Percentiles rank a stretch among this genome's conserved stretches.
phyloP scores from a whole-genome alignment of 2,329 filamentous ascomycete species.

The Trichoderma sp. region DNA sequence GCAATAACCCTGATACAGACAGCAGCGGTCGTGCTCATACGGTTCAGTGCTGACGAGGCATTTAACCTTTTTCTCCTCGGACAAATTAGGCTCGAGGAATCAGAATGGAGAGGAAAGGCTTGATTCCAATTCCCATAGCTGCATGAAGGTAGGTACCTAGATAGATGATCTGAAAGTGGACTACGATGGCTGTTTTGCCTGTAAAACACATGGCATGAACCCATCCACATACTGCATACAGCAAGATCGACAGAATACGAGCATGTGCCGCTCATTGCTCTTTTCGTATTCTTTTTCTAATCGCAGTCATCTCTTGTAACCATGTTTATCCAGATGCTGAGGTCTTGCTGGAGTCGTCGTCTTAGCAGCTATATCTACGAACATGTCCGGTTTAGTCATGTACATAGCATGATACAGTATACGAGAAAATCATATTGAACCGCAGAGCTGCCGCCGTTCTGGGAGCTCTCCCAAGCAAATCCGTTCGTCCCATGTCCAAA shows the following conservation, averaged over 20 bases:
- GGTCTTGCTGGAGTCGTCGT: not conserved
- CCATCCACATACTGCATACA: not conserved
- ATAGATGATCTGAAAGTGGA: not conserved
- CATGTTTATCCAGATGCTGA: not conserved
- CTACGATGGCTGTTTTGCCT: not conserved
- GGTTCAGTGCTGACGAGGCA: slow-evolving; percentile 16
- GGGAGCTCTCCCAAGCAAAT: not conserved
- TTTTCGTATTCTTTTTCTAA: not conserved
- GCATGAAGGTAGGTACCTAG: not conserved
- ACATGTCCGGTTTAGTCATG: not conserved
- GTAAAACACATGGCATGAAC: not conserved
- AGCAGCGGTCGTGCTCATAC: not conserved
- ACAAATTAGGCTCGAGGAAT: slow-evolving; percentile 1
- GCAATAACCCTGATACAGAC: slow-evolving; percentile 3
- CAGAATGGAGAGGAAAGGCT: not conserved
- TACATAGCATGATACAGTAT: too few species aligned
- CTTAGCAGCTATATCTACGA: not conserved
- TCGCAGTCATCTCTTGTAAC: not conserved
- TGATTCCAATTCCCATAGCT: not conserved
- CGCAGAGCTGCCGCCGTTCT: not conserved
- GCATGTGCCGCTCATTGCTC: not conserved
- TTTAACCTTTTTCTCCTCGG: slow-evolving; percentile 17
- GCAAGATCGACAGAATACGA: slow-evolving; percentile 20
- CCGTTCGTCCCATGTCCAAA: not conserved
- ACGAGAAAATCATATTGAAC: not conserved